Base-by-base conservation (phyloP, 2,329 filamentous ascomycete genomes). In the Scytalidium sp. region DNA sequence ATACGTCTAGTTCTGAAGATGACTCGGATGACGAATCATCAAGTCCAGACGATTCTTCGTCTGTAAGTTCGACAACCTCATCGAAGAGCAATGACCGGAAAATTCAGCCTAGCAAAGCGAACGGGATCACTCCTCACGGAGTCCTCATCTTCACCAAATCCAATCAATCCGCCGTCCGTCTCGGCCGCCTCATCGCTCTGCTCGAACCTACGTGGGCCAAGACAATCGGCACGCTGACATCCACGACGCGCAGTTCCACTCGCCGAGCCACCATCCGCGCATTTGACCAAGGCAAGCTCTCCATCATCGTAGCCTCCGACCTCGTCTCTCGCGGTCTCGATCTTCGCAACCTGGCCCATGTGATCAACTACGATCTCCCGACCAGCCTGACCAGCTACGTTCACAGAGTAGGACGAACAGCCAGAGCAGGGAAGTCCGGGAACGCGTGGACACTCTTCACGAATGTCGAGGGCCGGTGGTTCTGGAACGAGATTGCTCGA, bases 351-450 rank as follows among this genome's bases (percentile, higher is more conserved):
- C 79, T 97, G 43, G 84, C 85, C 29, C 88, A 96, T 63, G 90
- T 97, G 43, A 75, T 97, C 69, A 97, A 96, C 71, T 97, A 97
- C 73, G 93, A 97, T 66, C 78, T 97, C 46, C 93, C 93, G 0
- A 79, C 83, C 3, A 92, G 86, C 61, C 74, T 91, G 27, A 87
- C 87, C 5, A 87, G 84, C 20, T 97, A 97, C 61, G 84, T 97
- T 3, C 94, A 97, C 67, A 86, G 94, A 39, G 90, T 97, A 2
- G 93, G 94, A 32, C 84, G 94, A 50, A 97, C 93, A 1, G 93
- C 93, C 1, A 80, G 92, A 65, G 94, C 90, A 0, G 90, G 88
- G 1, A 82, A 83, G 48, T 58, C 71, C 1, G 93, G 93, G 1
- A 78, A 83, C 43, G 90, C 93, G 1, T 96, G 91, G 89, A 96